A percentile compares a stretch with the other conserved stretches of the same genome.
These are phyloP conservation scores for Sisymbrium altissimum DNA, from an alignment of 345 rosid species.

Conservation along the genomic window DNA sequence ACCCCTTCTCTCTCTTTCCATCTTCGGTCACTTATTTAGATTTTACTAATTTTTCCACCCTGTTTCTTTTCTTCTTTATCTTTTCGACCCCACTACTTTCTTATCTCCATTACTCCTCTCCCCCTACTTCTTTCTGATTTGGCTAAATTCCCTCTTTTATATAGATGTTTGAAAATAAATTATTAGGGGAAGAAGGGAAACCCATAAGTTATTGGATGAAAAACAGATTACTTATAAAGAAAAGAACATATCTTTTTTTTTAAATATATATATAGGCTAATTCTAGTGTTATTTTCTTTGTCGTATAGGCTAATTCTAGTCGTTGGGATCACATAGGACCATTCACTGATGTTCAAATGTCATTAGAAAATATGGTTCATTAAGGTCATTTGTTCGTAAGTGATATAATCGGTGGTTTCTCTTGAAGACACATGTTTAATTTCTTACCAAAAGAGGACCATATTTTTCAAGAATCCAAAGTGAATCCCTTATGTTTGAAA, in stretches of 20 bases:
- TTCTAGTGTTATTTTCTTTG: background rate
- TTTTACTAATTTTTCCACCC: constrained; percentile 18
- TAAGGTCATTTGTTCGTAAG: background rate
- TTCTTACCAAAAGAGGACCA: background rate
- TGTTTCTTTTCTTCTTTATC: constrained; percentile 24
- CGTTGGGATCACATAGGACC: constrained; percentile 20
- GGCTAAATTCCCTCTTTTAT: background rate
- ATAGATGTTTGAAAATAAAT: background rate
- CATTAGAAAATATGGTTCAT: background rate
- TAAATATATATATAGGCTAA: constrained; percentile 6
- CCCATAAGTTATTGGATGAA: background rate
- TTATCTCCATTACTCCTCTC: background rate
- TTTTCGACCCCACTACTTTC: constrained; percentile 31
- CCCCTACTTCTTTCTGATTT: constrained; percentile 5
- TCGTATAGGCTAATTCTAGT: background rate
- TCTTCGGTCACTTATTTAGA: constrained; percentile 22
- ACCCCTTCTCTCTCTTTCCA: background rate
- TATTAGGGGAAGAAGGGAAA: background rate
- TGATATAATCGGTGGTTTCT: constrained; percentile 20
- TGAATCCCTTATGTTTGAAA: background rate
- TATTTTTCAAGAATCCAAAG: background rate
- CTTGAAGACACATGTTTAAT: background rate
- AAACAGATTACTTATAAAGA: background rate
- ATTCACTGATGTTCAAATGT: constrained; percentile 15
- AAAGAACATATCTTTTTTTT: background rate